Evolutionary conservation across 441 rosid genomes (phyloP), one percentile per base, ranked within the genome.

Genomic region (Populus hybrid): DNA sequence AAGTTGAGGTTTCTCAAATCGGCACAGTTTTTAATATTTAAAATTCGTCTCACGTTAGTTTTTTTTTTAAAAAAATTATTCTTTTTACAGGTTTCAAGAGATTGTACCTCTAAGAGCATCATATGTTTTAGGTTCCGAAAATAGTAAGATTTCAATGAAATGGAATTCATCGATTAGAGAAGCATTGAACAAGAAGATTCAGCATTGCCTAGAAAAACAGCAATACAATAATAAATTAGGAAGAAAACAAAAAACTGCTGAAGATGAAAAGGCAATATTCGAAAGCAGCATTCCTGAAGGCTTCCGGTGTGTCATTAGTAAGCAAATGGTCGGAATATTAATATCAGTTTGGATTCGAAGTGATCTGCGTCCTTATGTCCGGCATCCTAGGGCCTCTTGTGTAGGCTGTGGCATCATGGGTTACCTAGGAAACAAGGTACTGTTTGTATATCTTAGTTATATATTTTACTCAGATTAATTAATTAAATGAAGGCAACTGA

Each of bases 361-460:
- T 42, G 82, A 89, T 61, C 88, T 93, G 36, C 69, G 80, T 78
- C 88, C 85, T 64, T 86, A 81, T 63, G 77, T 94, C 50, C 77
- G 85, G 7, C 81, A 90, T 76, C 89, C 93, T 1, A 87, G 86
- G 35, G 92, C 90, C 36, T 92, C 96, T 7, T 93, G 93, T 31
- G 89, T 94, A 7, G 98, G 98, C 16, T 91, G 97, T 36, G 98
- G 98, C 80, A 69, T 94, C 67, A 88, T 94, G 93, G 92, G 96
- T 77, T 89, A 94, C 90, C 83, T 94, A 6, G 97, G 97, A 65
- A 92, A 94, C 78, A 93, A 94, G 98, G 98, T 91, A 84, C 11
- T 70, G 3, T 63, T 9, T 61, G 8, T 73, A 61, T 26, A 24
- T 23, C 29, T n/a, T 31, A 10, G n/a, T 6, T 72, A 45, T 72